Evolutionary conservation across 495 filamentous ascomycete species (phyloP).

Genomic region (Hypoxylon lienhwacheense): DNA sequence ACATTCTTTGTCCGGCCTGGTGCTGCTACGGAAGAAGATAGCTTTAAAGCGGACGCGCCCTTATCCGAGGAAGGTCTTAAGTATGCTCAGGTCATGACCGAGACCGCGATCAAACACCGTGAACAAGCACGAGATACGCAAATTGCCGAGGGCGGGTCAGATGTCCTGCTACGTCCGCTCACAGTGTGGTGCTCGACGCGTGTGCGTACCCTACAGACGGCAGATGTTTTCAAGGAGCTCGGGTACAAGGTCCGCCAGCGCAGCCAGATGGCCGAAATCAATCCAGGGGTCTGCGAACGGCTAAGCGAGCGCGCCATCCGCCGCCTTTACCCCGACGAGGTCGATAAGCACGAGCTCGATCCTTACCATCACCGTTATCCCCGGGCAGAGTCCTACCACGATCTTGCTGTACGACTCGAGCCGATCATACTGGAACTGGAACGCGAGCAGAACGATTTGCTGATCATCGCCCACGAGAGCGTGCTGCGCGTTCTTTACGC

Average conservation of each 20-base stretch:
- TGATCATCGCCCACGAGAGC: constrained; percentile 97
- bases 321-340: constrained; percentile 81
- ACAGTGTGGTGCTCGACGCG: constrained; percentile 94
- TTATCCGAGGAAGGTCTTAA: constrained; percentile 78
- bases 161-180: constrained; percentile 73
- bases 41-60: constrained; percentile 85
- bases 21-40: constrained; percentile 71
- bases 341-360: constrained; percentile 87
- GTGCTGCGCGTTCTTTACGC: constrained; percentile 95
- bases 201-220: constrained; percentile 87
- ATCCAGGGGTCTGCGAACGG: constrained; percentile 93
- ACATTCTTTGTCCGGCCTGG: constrained; percentile 91
- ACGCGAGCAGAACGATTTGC: constrained; percentile 91
- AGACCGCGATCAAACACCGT: constrained; percentile 77
- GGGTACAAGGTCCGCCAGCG: constrained; percentile 88
- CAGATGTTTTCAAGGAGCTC: constrained; percentile 69
- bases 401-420: constrained; percentile 95
- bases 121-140: constrained; percentile 73
- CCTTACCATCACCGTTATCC: constrained; percentile 98
- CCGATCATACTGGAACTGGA: constrained; percentile 98
- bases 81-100: constrained; percentile 88
- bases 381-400: constrained; percentile 97
- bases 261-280: constrained; percentile 94
- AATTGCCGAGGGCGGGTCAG: constrained; percentile 67
- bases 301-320: constrained; percentile 80